A percentile compares a stretch with the other conserved stretches of the same genome.
phyloP scores from a whole-genome alignment of 352 stramenopile species.

The Albugo candida region DNA sequence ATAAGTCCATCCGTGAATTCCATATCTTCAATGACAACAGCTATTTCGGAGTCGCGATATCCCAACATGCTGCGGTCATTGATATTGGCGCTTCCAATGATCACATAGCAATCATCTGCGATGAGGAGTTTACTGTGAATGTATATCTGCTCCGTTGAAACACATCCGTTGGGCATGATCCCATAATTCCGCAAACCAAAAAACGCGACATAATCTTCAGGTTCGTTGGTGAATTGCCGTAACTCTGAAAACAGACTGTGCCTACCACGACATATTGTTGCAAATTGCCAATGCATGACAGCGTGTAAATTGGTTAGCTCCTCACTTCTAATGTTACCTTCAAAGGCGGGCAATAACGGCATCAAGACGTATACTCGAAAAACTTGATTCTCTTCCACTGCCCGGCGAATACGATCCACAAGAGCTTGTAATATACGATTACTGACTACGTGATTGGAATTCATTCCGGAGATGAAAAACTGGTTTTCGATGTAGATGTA shows the following conservation, averaged over 20 bases:
- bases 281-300: constrained; percentile 82
- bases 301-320: constrained; percentile 71
- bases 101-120: constrained; percentile 75
- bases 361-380: constrained; percentile 78
- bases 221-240: constrained; percentile 30
- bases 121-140: constrained; percentile 85
- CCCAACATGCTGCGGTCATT: constrained; percentile 90
- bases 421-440: constrained; percentile 72
- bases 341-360: constrained; percentile 62
- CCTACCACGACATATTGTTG: constrained; percentile 59
- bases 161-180: constrained; percentile 53
- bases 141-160: constrained; percentile 82
- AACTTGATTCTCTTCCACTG: constrained; percentile 40
- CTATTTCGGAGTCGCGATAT: constrained; percentile 78
- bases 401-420: constrained; percentile 60
- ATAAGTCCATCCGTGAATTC: constrained; percentile 58
- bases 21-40: constrained; percentile 64
- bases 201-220: constrained; percentile 65
- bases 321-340: constrained; percentile 66
- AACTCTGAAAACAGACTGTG: constrained; percentile 62
- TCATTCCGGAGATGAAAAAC: constrained; percentile 80
- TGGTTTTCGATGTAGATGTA: constrained; percentile 89
- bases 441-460: constrained; percentile 50
- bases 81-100: constrained; percentile 90
- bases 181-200: constrained; percentile 71